Percentiles rank a stretch among this genome's conserved stretches.
phyloP scores from a whole-genome alignment of 192 early-diverging fungal species.

The Powellomyces hirtus region DNA sequence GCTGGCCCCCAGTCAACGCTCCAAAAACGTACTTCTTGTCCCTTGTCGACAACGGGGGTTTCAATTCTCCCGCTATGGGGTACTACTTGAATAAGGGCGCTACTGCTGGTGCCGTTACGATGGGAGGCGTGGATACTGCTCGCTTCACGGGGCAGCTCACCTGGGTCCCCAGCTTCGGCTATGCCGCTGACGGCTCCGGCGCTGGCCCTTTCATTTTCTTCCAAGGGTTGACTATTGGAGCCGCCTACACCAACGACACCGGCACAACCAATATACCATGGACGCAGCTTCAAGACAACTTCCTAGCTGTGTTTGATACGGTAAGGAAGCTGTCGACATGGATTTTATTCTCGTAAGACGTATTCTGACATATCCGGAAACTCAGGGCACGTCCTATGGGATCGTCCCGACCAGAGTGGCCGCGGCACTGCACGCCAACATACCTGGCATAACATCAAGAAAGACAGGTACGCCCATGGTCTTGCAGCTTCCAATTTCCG shows the following conservation, averaged over 20 bases:
- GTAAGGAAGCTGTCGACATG: background rate
- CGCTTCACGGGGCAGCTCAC: slow-evolving; percentile 25
- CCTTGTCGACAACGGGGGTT: background rate
- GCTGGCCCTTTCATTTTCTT: slow-evolving; percentile 21
- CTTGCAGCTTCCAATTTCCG: too few relatives aligned
- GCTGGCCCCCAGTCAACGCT: background rate
- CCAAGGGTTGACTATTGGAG: slow-evolving; percentile 19
- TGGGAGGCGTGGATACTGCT: slow-evolving; percentile 25
- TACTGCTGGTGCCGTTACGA: background rate
- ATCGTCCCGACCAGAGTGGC: slow-evolving; percentile 3
- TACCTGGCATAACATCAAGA: background rate
- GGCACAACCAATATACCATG: background rate
- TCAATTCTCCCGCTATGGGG: slow-evolving; percentile 7
- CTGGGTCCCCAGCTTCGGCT: slow-evolving; percentile 32
- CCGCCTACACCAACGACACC: background rate
- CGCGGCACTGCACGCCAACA: slow-evolving; percentile 5
- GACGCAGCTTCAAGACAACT: background rate
- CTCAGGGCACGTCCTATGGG: slow-evolving; percentile 15
- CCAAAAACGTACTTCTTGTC: slow-evolving; percentile 24
- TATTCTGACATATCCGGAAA: too few relatives aligned
- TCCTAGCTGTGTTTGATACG: slow-evolving; percentile 27
- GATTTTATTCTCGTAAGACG: background rate
- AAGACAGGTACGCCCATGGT: too few relatives aligned
- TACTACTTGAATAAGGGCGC: slow-evolving; percentile 9
- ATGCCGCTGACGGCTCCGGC: slow-evolving; percentile 2